These are phyloP conservation scores for Coniosporium tulheliwenetii DNA, from an alignment of 2,329 filamentous ascomycete genomes.

Conservation along the genomic window DNA sequence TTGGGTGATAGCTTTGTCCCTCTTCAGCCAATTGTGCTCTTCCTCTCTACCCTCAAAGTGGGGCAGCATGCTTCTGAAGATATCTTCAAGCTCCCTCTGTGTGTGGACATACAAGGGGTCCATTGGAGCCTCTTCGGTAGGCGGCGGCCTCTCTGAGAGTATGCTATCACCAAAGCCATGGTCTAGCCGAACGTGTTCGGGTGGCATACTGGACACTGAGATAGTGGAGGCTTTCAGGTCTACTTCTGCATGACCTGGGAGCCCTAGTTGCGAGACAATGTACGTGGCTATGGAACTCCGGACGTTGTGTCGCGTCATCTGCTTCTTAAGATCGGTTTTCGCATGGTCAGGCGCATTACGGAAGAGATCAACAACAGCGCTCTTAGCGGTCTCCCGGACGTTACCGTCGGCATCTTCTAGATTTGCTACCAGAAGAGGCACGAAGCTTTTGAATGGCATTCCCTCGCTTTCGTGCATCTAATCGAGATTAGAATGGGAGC, in stretches of 20 bases:
- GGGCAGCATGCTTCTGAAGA: conserved; percentile 64
- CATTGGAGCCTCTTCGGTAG: conserved; percentile 50
- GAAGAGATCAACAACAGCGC: conserved; percentile 75
- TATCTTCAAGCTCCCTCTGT: conserved; percentile 73
- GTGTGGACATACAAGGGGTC: conserved; percentile 77
- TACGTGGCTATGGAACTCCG: conserved; percentile 71
- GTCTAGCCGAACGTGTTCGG: conserved; percentile 11
- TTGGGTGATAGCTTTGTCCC: conserved; percentile 67
- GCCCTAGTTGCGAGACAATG: conserved; percentile 60
- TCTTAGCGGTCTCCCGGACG: conserved; percentile 73
- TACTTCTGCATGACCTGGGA: conserved; percentile 23
- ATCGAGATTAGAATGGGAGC: conserved; percentile 2
- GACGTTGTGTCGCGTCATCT: conserved; percentile 71
- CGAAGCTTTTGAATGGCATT: conserved; percentile 69
- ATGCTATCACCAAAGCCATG: conserved; percentile 28
- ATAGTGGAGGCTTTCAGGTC: conserved; percentile 24
- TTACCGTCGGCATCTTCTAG: conserved; percentile 81
- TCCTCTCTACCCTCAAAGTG: conserved; percentile 79
- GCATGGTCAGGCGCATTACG: conserved; percentile 66
- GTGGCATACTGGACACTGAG: conserved; percentile 14
- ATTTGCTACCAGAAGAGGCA: conserved; percentile 67
- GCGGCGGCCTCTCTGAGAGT: conserved; percentile 40
- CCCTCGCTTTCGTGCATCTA: conserved; percentile 70
- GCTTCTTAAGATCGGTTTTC: conserved; percentile 77
- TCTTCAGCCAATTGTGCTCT: conserved; percentile 78